Percentiles rank a stretch among this genome's conserved stretches.
These are phyloP conservation scores for Annulohypoxylon nitens DNA, from an alignment of 495 filamentous ascomycete genomes.

Conservation along the genomic window DNA sequence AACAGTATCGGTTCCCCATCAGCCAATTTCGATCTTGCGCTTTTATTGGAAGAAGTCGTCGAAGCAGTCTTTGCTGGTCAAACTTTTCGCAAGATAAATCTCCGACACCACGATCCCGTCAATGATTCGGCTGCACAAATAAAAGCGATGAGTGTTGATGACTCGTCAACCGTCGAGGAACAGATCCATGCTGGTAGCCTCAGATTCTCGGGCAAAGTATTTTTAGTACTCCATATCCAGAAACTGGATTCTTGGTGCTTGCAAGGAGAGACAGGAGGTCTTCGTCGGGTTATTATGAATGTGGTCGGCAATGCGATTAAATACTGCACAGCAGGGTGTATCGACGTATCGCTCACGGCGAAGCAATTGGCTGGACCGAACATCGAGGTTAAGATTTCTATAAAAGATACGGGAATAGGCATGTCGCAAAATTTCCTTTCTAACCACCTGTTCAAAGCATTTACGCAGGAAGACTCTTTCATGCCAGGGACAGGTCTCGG, in stretches of 20 bases:
- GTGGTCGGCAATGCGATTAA: constrained; percentile 87
- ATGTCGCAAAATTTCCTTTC: constrained; percentile 78
- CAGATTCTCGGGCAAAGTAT: constrained; percentile 43
- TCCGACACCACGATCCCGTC: constrained; percentile 38
- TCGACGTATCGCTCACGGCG: constrained; percentile 68
- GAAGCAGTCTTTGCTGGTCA: constrained; percentile 70
- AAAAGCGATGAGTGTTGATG: constrained; percentile 25
- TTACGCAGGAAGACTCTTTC: constrained; percentile 76
- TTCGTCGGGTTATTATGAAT: constrained; percentile 84
- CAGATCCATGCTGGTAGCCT: constrained; percentile 42
- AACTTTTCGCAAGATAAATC: constrained; percentile 46
- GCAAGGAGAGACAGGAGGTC: constrained; percentile 72
- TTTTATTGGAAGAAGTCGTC: constrained; percentile 69
- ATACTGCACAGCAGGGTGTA: constrained; percentile 76
- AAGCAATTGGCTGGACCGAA: constrained; percentile 40
- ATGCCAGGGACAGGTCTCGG: constrained; percentile 77
- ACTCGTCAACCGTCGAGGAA: constrained; percentile 33
- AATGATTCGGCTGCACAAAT: constrained; percentile 29
- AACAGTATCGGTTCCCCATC: constrained; percentile 13
- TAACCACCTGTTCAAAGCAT: constrained; percentile 75
- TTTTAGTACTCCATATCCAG: constrained; percentile 42
- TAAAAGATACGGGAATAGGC: constrained; percentile 76
- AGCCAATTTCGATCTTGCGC: constrained; percentile 54
- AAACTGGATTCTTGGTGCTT: constrained; percentile 42
- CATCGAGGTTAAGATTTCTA: constrained; percentile 58